A percentile compares a stretch with the other conserved stretches of the same genome.
These are phyloP conservation scores for Lavandula angustifolia DNA, from an alignment of 257 asterid genomes.

Conservation along the genomic window DNA sequence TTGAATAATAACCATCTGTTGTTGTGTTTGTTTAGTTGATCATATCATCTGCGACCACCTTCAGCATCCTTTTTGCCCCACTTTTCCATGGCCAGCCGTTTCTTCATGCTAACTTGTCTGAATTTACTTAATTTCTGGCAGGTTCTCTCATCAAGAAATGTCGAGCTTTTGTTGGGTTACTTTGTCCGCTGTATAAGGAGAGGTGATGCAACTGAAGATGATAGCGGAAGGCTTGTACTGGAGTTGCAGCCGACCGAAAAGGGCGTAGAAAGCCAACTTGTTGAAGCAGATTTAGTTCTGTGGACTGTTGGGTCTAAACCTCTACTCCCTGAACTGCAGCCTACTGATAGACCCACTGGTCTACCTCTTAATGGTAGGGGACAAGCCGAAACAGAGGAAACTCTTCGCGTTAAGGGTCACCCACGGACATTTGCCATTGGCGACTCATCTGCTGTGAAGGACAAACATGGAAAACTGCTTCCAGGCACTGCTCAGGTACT, in stretches of 20 bases:
- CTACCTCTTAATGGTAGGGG: constrained; percentile 89
- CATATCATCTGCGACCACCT: background rate
- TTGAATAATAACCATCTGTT: constrained; percentile 2
- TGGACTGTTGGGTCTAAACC: constrained; percentile 96
- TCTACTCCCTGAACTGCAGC: constrained; percentile 61
- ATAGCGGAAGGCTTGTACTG: constrained; percentile 44
- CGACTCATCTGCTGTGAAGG: constrained; percentile 86
- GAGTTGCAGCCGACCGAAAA: constrained; percentile 89
- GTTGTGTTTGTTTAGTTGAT: constrained; percentile 7
- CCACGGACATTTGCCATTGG: constrained; percentile 95
- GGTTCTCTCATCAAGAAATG: constrained; percentile 91
- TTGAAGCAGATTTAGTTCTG: constrained; percentile 78
- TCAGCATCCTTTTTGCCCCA: background rate
- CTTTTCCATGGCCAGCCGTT: background rate
- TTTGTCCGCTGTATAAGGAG: constrained; percentile 68
- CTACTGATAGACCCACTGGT: constrained; percentile 45
- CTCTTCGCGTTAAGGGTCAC: constrained; percentile 92
- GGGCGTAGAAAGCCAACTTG: constrained; percentile 49
- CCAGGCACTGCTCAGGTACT: constrained; percentile 94
- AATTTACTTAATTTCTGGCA: constrained; percentile 36
- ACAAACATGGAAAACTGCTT: constrained; percentile 74
- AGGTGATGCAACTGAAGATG: constrained; percentile 39
- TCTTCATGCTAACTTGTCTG: background rate
- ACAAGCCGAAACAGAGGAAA: constrained; percentile 98
- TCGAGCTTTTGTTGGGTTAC: constrained; percentile 80